Evolutionary conservation across 2,329 filamentous ascomycete species (phyloP).

Genomic region (Xylariaceae sp.): DNA sequence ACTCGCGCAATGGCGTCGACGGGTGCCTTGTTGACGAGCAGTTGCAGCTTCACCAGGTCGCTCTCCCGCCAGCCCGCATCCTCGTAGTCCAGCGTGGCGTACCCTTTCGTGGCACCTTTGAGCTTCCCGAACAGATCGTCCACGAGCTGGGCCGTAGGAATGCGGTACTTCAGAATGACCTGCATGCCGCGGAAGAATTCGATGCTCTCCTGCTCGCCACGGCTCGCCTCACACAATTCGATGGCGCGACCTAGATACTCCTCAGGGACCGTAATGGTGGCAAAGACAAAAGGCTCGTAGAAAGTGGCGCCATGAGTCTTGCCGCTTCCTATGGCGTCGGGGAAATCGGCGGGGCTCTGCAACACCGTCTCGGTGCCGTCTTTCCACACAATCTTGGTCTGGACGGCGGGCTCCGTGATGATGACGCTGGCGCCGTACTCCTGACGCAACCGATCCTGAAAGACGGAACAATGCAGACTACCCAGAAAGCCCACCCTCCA

Average conservation of each 20-base stretch:
- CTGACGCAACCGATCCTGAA: conserved; percentile 89
- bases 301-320: conserved; percentile 44
- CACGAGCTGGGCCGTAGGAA: conserved; percentile 85
- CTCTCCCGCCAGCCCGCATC: conserved; percentile 83
- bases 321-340: conserved; percentile 64
- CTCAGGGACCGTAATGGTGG: conserved; percentile 87
- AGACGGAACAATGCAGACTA: conserved; percentile 98
- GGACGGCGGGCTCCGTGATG: conserved; percentile 93
- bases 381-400: conserved; percentile 78
- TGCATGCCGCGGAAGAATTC: conserved; percentile 91
- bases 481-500: conserved; percentile 94
- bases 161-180: conserved; percentile 89
- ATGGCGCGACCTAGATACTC: conserved; percentile 94
- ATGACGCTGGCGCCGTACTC: conserved; percentile 95
- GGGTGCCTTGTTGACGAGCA: conserved; percentile 88
- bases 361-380: conserved; percentile 77
- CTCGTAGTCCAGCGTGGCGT: conserved; percentile 94
- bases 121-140: conserved; percentile 97
- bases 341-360: conserved; percentile 85
- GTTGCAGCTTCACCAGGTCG: conserved; percentile 81
- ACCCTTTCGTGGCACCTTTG: conserved; percentile 90
- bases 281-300: conserved; percentile 57
- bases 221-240: conserved; percentile 86
- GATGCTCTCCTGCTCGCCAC: conserved; percentile 81
- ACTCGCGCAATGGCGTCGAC: conserved; percentile 95